Evolutionary conservation across 129 eudicot genomes (phyloP).

Genomic region (Pseudognaphalium luteoalbum): DNA sequence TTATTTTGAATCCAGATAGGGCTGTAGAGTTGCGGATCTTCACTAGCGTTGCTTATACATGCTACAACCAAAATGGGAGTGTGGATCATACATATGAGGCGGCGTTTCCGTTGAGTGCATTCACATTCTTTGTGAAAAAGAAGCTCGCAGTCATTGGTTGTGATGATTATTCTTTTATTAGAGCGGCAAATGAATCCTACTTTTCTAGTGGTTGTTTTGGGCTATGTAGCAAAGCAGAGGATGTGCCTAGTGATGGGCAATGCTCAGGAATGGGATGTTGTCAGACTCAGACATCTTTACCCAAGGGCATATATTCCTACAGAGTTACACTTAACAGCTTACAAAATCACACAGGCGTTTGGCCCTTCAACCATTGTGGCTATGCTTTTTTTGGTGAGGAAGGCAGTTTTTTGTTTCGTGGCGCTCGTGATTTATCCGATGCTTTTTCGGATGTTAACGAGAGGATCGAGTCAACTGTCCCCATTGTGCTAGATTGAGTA

Average conservation of each 20-base stretch:
- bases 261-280: conserved; percentile 5
- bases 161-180: neutral
- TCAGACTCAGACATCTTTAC: neutral
- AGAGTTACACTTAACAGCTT: neutral
- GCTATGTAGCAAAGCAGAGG: neutral
- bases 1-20: neutral
- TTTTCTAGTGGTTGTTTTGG: neutral
- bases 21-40: neutral
- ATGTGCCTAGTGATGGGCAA: neutral
- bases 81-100: too few species aligned
- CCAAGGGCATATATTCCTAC: neutral
- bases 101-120: too few species aligned
- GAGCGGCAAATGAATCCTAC: neutral
- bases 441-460: neutral
- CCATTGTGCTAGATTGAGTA: conserved; percentile 6
- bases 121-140: neutral
- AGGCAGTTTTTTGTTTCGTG: neutral
- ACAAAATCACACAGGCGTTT: neutral
- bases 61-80: neutral
- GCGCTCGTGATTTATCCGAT: neutral
- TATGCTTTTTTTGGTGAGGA: neutral
- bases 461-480: neutral
- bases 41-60: neutral
- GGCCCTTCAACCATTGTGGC: neutral
- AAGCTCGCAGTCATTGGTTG: neutral